phyloP scores from a whole-genome alignment of 495 filamentous ascomycete species.

The Aspergillus cristatus region DNA sequence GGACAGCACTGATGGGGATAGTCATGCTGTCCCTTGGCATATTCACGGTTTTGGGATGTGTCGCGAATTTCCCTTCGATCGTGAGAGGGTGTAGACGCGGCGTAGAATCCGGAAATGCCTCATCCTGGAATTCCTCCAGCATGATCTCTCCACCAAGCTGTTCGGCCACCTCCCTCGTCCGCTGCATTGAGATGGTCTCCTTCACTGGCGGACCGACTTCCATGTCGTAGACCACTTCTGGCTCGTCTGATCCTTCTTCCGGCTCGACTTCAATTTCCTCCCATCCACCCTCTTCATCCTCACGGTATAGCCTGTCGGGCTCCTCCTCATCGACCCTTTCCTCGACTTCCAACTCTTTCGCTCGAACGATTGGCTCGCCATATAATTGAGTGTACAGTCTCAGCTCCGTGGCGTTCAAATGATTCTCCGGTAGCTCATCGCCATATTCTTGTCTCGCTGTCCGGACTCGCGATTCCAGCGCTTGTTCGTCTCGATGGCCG shows the following conservation, averaged over 20 bases:
- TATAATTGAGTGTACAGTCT: constrained; percentile 72
- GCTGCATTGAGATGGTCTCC: constrained; percentile 27
- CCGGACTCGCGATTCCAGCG: constrained; percentile 55
- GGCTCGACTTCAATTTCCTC: constrained; percentile 52
- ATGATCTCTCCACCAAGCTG: constrained; percentile 40
- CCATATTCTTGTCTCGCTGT: constrained; percentile 66
- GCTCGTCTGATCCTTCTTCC: constrained; percentile 18
- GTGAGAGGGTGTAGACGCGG: constrained; percentile 56
- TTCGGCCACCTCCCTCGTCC: constrained; percentile 36
- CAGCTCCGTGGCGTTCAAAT: constrained; percentile 61
- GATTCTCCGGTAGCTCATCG: constrained; percentile 64
- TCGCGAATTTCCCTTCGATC: constrained; percentile 50
- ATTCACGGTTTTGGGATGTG: constrained; percentile 59
- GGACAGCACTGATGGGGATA: constrained; percentile 54
- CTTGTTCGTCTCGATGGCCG: constrained; percentile 26
- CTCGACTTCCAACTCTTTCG: constrained; percentile 26
- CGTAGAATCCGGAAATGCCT: constrained; percentile 38
- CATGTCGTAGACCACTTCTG: constrained; percentile 33
- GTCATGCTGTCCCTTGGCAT: constrained; percentile 58
- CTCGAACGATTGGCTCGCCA: constrained; percentile 52
- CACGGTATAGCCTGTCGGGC: constrained; percentile 39
- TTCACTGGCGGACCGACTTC: constrained; percentile 18
- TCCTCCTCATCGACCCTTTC: constrained; percentile 27
- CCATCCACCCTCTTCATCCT: constrained; percentile 48
- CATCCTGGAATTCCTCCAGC: constrained; percentile 36